A percentile compares a stretch with the other conserved stretches of the same genome.
These are phyloP conservation scores for Apophysomyces ossiformis DNA, from an alignment of 371 early-diverging fungal genomes.

Conservation along the genomic window DNA sequence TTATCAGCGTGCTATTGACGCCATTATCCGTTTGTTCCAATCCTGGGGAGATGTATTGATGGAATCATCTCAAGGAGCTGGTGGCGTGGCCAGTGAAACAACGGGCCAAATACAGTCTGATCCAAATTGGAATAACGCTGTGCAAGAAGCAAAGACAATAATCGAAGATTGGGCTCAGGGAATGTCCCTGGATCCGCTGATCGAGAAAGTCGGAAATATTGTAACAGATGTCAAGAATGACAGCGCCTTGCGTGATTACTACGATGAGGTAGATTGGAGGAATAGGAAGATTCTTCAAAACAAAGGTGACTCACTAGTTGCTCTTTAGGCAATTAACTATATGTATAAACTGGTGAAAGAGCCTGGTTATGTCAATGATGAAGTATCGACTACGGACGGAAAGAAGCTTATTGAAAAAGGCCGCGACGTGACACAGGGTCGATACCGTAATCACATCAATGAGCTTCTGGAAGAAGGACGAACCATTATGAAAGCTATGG, in stretches of 20 bases:
- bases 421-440: conserved; percentile 27
- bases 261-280: conserved; percentile 24
- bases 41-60: conserved; percentile 44
- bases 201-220: conserved; percentile 36
- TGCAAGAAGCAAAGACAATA: conserved; percentile 51
- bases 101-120: conserved; percentile 25
- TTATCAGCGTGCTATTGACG: conserved; percentile 55
- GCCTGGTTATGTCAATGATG: conserved; percentile 31
- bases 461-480: conserved; percentile 20
- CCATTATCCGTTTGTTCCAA: conserved; percentile 40
- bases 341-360: conserved; percentile 28
- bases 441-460: conserved; percentile 30
- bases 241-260: conserved; percentile 38
- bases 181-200: conserved; percentile 45
- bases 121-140: conserved; percentile 37
- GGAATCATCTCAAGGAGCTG: conserved; percentile 18
- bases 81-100: conserved; percentile 14
- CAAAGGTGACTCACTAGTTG: not conserved
- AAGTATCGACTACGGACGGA: conserved; percentile 38
- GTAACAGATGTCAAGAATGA: conserved; percentile 36
- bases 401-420: conserved; percentile 29
- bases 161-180: conserved; percentile 65
- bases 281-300: not conserved
- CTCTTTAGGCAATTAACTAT: conserved; percentile 21
- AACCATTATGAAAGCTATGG: conserved; percentile 19